phyloP scores from a whole-genome alignment of 768 basidiomycete genomes.

The Leucosporidium yakuticum region DNA sequence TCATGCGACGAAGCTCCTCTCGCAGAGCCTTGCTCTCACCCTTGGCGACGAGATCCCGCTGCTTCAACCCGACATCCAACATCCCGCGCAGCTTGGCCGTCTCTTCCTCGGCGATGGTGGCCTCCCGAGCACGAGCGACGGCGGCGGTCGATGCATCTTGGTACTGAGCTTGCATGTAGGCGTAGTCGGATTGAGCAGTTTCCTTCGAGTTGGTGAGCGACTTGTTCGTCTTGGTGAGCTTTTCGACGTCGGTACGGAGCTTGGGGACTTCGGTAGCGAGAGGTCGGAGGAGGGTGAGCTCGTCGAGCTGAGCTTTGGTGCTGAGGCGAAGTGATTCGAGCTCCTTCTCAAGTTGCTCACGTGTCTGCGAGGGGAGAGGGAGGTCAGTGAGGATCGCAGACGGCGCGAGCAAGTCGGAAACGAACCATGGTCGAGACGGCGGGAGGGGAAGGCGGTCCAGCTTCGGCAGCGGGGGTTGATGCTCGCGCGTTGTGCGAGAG shows the following conservation, averaged over 20 bases:
- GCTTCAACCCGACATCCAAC: slow-evolving; percentile 23
- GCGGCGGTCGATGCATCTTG: slow-evolving; percentile 29
- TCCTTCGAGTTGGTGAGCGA: slow-evolving; percentile 24
- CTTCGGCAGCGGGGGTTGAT: not conserved
- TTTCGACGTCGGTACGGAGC: slow-evolving; percentile 9
- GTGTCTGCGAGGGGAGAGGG: slow-evolving; percentile 2
- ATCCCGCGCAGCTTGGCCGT: slow-evolving; percentile 9
- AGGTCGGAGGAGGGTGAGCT: slow-evolving; percentile 13
- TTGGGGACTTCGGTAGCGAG: slow-evolving; percentile 15
- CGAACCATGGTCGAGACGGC: slow-evolving; percentile 13
- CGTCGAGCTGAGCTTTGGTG: not conserved
- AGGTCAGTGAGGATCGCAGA: not conserved
- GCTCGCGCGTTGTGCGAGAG: slow-evolving; percentile 2
- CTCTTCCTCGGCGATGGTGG: slow-evolving; percentile 24
- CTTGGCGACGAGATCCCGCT: slow-evolving; percentile 20
- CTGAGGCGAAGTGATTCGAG: slow-evolving; percentile 4
- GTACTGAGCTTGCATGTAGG: slow-evolving; percentile 33
- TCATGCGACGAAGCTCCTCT: slow-evolving; percentile 2
- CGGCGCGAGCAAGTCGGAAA: not conserved
- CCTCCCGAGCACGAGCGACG: slow-evolving; percentile 27
- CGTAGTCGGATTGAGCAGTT: slow-evolving; percentile 22
- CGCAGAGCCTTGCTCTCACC: slow-evolving; percentile 6
- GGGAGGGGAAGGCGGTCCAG: not conserved
- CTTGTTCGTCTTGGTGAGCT: slow-evolving; percentile 19
- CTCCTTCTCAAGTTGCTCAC: slow-evolving; percentile 30